These are phyloP conservation scores for Camelina neglecta DNA, from an alignment of 345 rosid genomes.

Conservation along the genomic window DNA sequence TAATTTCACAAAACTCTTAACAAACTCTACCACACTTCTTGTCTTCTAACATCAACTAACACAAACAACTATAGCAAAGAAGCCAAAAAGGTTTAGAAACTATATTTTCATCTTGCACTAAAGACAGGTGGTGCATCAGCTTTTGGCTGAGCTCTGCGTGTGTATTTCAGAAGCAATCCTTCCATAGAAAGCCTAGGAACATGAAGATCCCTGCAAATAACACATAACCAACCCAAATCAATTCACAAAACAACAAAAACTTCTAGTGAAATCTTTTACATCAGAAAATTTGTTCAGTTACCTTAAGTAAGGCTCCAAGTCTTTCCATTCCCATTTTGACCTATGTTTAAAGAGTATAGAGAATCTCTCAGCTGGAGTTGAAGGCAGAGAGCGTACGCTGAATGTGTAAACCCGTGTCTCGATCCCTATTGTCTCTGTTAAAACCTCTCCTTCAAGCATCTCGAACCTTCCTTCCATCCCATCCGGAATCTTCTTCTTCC, in stretches of 20 bases:
- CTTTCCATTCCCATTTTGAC: conserved; percentile 90
- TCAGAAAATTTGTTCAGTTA: background rate
- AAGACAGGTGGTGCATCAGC: conserved; percentile 74
- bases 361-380: conserved; percentile 77
- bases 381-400: conserved; percentile 72
- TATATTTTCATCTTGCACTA: conserved; percentile 74
- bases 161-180: conserved; percentile 83
- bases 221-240: conserved; percentile 17
- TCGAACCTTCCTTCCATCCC: conserved; percentile 68
- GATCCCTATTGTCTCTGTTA: conserved; percentile 79
- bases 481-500: conserved; percentile 67
- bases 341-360: conserved; percentile 68
- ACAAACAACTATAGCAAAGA: background rate
- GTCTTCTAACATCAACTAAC: background rate
- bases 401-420: conserved; percentile 74
- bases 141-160: conserved; percentile 75
- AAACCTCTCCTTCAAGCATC: conserved; percentile 89
- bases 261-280: background rate
- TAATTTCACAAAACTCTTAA: background rate
- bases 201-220: conserved; percentile 68
- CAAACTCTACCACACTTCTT: background rate
- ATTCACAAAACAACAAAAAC: background rate
- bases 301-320: conserved; percentile 88
- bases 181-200: conserved; percentile 87
- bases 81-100: background rate